Conservation (phyloP, 768 basidiomycete species). For the Suillus plorans region DNA sequence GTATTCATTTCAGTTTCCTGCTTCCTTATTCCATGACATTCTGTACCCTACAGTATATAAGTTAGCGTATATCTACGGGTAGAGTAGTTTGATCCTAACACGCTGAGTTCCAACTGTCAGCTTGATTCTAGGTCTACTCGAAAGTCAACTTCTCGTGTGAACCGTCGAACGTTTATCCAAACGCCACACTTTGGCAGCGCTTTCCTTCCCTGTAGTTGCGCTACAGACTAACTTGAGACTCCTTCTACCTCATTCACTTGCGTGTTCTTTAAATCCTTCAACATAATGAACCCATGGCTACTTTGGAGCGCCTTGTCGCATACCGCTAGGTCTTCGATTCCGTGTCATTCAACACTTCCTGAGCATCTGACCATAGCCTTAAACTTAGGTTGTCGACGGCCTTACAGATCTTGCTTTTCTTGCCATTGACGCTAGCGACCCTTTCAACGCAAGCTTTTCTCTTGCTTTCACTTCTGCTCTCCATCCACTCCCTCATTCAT, state of each 20-base stretch:
- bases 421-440: constrained; percentile 82
- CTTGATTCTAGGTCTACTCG: no score
- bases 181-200: background rate
- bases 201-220: background rate
- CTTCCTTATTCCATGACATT: no score
- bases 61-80: no score
- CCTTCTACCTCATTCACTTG: background rate
- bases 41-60: no score
- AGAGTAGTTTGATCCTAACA: no score
- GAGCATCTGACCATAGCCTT: constrained; percentile 8
- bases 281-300: constrained; percentile 54
- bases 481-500: constrained; percentile 77
- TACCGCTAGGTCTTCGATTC: constrained; percentile 51
- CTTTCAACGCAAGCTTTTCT: constrained; percentile 80
- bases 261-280: background rate
- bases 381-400: constrained; percentile 65
- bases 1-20: no score
- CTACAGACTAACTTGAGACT: background rate
- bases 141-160: no score
- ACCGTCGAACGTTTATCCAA: no score
- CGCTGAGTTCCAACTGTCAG: no score
- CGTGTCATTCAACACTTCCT: constrained; percentile 1
- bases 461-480: constrained; percentile 74
- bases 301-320: constrained; percentile 66
- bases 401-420: constrained; percentile 78